Base-by-base conservation (phyloP, 2,329 filamentous ascomycete genomes). In the Davidsoniella neocaledoniae region DNA sequence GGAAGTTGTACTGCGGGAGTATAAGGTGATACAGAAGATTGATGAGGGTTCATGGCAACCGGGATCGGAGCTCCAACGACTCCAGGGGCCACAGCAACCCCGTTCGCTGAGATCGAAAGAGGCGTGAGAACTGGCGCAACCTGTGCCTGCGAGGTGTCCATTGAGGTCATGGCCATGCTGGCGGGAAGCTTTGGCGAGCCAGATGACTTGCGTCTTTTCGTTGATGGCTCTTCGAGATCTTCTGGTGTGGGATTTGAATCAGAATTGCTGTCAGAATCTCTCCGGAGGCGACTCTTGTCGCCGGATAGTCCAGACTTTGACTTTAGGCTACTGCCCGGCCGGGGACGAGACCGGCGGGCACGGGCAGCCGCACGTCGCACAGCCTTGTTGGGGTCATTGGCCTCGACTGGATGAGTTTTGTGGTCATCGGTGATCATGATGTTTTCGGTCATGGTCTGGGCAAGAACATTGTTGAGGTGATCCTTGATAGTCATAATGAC, bases 351-450 rank as follows among this genome's bases (percentile, higher is more conserved):
- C 60, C 55, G 43, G 61, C 48, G 46, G 70, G 64, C 46, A 71
- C 63, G 52, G 66, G 38, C 47, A 14, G 47, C 47, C 5, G 44
- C 39, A 17, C 47, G 43, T 16, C 46, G 17, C 21, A 38, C 51
- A 36, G 36, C 48, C 51, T 53, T 53, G 38, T 40, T 43, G 3
- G 49, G 43, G 10, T 53, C 43, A 25, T 37, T 46, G 12, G 37
- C 16, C 37, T 53, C 51, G 8, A 49, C 51, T n/a, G 51, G 51
- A 57, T 86, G 83, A 6, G 86, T 94, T 68, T 96, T 96, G 68
- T 96, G 90, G 60, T 98, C 90, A 61, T 98, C 90, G 1, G 91
- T 96, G 55, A 96, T 95, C 75, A 95, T 90, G 56, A 96, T 94
- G 0, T 86, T 84, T 50, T 82, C 79, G 17, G 86, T 86, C 56